phyloP scores from a whole-genome alignment of 768 basidiomycete genomes.

The Leccinum aurantiacum region DNA sequence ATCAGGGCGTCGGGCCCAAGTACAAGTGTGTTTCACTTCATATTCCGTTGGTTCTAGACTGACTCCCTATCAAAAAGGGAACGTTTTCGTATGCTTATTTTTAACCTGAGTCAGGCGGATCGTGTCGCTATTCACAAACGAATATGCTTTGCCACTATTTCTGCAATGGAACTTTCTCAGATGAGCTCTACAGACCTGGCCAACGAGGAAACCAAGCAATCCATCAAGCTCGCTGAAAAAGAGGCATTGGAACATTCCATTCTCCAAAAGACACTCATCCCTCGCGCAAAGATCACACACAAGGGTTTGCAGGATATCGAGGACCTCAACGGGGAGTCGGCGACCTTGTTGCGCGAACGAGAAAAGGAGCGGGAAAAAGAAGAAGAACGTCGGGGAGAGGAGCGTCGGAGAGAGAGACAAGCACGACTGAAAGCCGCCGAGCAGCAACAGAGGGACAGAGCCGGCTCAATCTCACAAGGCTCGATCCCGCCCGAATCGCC shows the following conservation, averaged over 20 bases:
- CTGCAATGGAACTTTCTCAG: conserved; percentile 69
- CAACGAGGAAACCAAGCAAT: conserved; percentile 80
- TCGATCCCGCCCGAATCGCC: conserved; percentile 79
- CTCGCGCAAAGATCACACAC: conserved; percentile 85
- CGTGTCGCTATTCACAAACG: conserved; percentile 77
- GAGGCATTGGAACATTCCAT: conserved; percentile 86
- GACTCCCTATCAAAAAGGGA: conserved; percentile 49
- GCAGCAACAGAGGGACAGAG: conserved; percentile 45
- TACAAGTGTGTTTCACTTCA: conserved; percentile 64
- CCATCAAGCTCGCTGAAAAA: conserved; percentile 78
- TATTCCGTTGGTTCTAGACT: background rate
- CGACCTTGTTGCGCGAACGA: conserved; percentile 36
- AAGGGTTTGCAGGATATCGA: conserved; percentile 93
- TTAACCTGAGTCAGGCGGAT: conserved; percentile 83
- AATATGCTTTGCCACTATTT: conserved; percentile 65
- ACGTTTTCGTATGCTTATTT: conserved; percentile 86
- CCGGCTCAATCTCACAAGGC: conserved; percentile 44
- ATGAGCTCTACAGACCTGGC: conserved; percentile 91
- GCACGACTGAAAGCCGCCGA: conserved; percentile 56
- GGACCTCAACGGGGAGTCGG: conserved; percentile 59
- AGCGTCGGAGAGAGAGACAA: conserved; percentile 64
- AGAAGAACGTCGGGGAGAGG: conserved; percentile 56
- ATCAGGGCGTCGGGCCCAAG: conserved; percentile 62
- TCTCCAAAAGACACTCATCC: conserved; percentile 61
- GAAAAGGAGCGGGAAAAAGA: conserved; percentile 63